Conservation (phyloP, 1,139 yeast species). For the Hemisphaericaspora lyxosophila region DNA sequence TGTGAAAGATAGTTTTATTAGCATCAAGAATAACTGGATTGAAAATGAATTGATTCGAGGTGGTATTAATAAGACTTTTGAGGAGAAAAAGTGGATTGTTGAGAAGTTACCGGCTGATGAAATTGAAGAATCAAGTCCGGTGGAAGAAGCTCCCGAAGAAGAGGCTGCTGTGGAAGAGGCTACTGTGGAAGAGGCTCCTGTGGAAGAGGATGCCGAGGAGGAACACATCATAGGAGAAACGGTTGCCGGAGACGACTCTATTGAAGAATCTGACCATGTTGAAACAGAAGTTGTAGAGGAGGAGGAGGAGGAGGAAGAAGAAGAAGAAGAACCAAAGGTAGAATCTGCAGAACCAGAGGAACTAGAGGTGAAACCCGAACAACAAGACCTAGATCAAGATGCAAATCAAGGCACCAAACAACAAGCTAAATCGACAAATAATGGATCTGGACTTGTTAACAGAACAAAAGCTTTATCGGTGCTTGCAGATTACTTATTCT, state of each 20-base stretch:
- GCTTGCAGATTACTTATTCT: slow-evolving; percentile 26
- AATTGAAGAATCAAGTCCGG: neutral
- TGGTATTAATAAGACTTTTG: neutral
- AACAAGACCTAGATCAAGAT: neutral
- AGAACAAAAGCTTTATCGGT: slow-evolving; percentile 9
- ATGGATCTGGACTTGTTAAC: too few species aligned
- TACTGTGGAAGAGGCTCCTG: too few species aligned
- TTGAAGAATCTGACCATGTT: too few species aligned
- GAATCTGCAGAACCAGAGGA: slow-evolving; percentile 3
- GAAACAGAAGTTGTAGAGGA: slow-evolving; percentile 3
- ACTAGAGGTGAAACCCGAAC: neutral
- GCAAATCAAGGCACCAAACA: neutral
- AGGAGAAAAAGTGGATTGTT: neutral
- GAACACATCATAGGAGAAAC: too few species aligned
- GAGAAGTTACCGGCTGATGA: neutral
- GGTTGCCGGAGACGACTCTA: too few species aligned
- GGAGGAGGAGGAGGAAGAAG: neutral
- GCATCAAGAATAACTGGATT: slow-evolving; percentile 32
- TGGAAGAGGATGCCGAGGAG: neutral
- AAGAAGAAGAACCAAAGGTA: neutral
- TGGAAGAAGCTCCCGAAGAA: neutral
- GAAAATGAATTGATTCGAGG: neutral
- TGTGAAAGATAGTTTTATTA: slow-evolving; percentile 19
- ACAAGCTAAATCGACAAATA: slow-evolving; percentile 1
- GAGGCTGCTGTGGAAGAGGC: neutral